phyloP scores from a whole-genome alignment of 352 stramenopile genomes.

The Plasmopara muralis region DNA sequence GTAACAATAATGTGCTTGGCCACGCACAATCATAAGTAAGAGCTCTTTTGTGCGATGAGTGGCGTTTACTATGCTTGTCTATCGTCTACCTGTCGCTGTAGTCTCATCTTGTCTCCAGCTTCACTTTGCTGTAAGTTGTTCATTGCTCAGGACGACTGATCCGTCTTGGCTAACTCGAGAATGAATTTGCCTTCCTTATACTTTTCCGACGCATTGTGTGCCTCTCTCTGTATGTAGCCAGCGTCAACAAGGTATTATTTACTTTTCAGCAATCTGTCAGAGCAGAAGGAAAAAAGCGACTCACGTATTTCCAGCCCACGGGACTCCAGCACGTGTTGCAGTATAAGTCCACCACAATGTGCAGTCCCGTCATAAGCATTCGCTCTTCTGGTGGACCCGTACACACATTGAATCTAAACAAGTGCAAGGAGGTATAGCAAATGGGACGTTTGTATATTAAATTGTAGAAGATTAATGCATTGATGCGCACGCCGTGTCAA shows the following conservation, averaged over 20 bases:
- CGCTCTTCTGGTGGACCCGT: conserved; percentile 85
- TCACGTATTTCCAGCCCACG: conserved; percentile 93
- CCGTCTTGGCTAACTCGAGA: conserved; percentile 91
- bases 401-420: conserved; percentile 79
- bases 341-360: conserved; percentile 91
- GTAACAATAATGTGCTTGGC: conserved; percentile 9
- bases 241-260: neutral
- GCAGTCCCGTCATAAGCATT: conserved; percentile 91
- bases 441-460: conserved; percentile 1
- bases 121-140: conserved; percentile 13
- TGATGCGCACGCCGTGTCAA: conserved; percentile 72
- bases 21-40: conserved; percentile 2
- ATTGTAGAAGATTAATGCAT: neutral
- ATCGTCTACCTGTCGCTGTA: conserved; percentile 30
- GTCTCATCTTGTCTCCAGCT: conserved; percentile 3
- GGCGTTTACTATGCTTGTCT: conserved; percentile 26
- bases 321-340: conserved; percentile 89
- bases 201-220: conserved; percentile 90
- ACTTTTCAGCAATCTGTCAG: neutral
- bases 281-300: conserved; percentile 1
- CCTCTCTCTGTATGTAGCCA: conserved; percentile 59
- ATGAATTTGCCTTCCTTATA: conserved; percentile 98
- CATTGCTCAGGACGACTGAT: conserved; percentile 31
- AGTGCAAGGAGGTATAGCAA: conserved; percentile 3
- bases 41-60: neutral